Percentiles rank a stretch among this genome's conserved stretches.
Conservation (phyloP, 306 rosid genomes). For the Lathyrus sativus region DNA sequence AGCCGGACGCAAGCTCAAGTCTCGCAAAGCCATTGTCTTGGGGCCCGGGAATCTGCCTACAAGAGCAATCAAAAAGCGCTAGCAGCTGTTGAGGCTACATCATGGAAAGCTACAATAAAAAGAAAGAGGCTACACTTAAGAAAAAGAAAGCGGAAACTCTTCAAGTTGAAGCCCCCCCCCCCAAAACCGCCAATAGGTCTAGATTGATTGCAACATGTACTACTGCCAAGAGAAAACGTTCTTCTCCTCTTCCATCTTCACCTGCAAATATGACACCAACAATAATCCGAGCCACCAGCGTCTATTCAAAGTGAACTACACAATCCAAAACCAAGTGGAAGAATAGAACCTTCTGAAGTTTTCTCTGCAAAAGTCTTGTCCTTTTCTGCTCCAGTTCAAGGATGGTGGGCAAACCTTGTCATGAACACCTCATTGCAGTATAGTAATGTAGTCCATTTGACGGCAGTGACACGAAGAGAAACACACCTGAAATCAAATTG, state of each 20-base stretch:
- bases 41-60: conserved; percentile 79
- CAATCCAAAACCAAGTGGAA: no score
- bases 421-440: no score
- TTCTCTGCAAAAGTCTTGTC: no score
- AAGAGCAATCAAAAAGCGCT: conserved; percentile 68
- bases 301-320: no score
- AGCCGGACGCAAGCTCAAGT: conserved; percentile 73
- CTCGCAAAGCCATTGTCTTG: conserved; percentile 87
- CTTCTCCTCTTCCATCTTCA: conserved; percentile 79
- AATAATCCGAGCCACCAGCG: no score
- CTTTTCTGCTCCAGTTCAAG: no score
- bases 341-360: no score
- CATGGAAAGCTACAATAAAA: conserved; percentile 67
- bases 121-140: conserved; percentile 79
- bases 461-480: no score
- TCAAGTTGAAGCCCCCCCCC: conserved; percentile 69
- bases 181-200: conserved; percentile 59
- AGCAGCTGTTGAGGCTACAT: conserved; percentile 75
- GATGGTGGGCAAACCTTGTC: no score
- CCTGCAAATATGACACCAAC: no score
- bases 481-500: no score
- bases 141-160: conserved; percentile 73
- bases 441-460: no score
- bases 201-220: conserved; percentile 54
- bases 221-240: conserved; percentile 58